Evolutionary conservation across 2,329 filamentous ascomycete species (phyloP), one percentile per base, ranked within the genome.

Genomic region (Epicoccum nigrum): DNA sequence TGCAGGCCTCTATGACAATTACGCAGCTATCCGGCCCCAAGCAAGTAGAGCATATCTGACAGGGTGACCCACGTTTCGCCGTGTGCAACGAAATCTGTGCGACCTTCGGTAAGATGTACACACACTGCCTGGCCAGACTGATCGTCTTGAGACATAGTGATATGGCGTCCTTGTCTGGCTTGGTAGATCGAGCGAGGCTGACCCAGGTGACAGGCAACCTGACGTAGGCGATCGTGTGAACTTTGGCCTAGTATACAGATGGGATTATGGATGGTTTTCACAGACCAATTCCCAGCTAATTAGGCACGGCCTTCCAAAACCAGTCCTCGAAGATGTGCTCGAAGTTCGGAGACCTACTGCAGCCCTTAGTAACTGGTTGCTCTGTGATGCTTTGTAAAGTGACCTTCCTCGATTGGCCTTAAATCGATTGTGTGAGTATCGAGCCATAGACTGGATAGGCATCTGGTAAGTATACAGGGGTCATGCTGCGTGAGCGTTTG

Each of bases 31-130:
- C 33, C 32, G 23, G 31, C 4, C 5, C 9, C 23, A 13, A 7
- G 4, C 27, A 8, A 11, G 27, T 23, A 45, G n/a, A 21, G 23
- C 16, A 17, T 20, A 4, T 5, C 23, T 31, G 34, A 40, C 53
- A 48, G 45, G 48, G 50, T 43, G 31, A 51, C 52, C 65, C 69
- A 71, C 68, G 69, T 72, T 72, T 25, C 72, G 68, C 62, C 35
- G 45, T 52, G 45, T 60, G 49, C 37, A 51, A 58, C 57, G 44
- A 60, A 55, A 37, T 51, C 60, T 67, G 67, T 70, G 48, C 62
- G 40, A 39, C 27, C 7, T 50, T 43, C 67, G 69, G 70, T 25
- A 58, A 40, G 58, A 54, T 68, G 64, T 69, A 73, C 55, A 48
- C 59, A 73, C 55, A 48, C 59, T 60, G 63, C 39, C 63, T 55